phyloP scores from a whole-genome alignment of 2,329 filamentous ascomycete genomes.

The Rugonectria rugulosa region DNA sequence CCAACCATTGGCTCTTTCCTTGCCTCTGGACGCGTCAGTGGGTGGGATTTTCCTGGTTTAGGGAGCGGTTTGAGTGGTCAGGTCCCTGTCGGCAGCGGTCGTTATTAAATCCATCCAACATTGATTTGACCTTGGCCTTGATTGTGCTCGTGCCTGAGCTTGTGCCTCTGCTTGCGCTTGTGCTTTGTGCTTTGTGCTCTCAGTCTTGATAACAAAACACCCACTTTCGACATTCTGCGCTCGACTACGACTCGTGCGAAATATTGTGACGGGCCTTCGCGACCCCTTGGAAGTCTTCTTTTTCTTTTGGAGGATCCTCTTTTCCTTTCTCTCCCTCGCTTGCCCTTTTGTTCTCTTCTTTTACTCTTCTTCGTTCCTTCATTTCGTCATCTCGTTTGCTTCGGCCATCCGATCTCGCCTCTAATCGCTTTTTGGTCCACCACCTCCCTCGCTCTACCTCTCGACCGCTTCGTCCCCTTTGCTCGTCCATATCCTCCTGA shows the following conservation, averaged over 20 bases:
- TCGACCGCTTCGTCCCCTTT: no score
- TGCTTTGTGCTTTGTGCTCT: no score
- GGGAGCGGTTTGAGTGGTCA: slow-evolving; percentile 41
- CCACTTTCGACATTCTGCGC: not conserved
- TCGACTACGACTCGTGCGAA: not conserved
- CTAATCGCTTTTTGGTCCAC: slow-evolving; percentile 12
- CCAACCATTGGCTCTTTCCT: not conserved
- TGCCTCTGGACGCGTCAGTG: slow-evolving; percentile 34
- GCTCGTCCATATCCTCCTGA: slow-evolving; percentile 16
- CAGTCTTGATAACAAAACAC: no score
- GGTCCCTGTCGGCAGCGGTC: slow-evolving; percentile 40
- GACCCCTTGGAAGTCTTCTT: not conserved
- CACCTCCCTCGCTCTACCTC: slow-evolving; percentile 1
- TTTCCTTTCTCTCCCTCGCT: not conserved
- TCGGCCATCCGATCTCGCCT: not conserved
- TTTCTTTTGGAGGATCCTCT: not conserved
- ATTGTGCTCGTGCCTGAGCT: not conserved
- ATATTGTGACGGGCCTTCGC: not conserved
- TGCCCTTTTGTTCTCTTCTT: not conserved
- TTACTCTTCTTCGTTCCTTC: not conserved
- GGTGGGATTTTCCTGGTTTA: slow-evolving; percentile 31
- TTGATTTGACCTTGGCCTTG: not conserved
- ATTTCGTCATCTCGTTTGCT: not conserved
- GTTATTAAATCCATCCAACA: slow-evolving; percentile 36
- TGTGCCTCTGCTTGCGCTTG: no score